These are phyloP conservation scores for Pelargonium myrrhifolium DNA, from an alignment of 441 rosid species.

Conservation along the genomic window DNA sequence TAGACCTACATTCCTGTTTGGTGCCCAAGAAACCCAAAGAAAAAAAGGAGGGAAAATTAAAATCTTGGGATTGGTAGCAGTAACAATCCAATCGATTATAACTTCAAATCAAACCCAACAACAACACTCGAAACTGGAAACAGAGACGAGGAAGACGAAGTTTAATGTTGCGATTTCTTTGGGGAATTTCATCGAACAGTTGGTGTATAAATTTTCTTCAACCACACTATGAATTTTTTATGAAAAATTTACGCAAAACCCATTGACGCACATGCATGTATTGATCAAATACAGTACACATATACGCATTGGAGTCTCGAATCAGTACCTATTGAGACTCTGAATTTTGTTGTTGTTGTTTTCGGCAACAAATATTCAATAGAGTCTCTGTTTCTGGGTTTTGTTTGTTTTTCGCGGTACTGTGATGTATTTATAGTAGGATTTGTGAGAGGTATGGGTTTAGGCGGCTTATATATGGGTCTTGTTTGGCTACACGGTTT, in stretches of 20 bases:
- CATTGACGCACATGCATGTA: background rate
- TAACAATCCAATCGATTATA: background rate
- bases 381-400: background rate
- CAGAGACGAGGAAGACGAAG: background rate
- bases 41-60: background rate
- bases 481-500: no score
- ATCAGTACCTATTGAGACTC: background rate
- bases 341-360: background rate
- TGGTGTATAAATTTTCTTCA: background rate
- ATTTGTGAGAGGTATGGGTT: no score
- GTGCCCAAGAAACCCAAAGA: background rate
- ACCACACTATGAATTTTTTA: no score
- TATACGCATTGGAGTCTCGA: background rate
- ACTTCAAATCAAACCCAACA: background rate
- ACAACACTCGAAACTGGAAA: background rate
- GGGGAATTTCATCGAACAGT: slow-evolving; percentile 5
- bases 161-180: background rate
- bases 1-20: no score
- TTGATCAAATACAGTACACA: background rate
- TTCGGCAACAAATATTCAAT: background rate
- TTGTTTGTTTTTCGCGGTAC: background rate
- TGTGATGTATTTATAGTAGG: no score
- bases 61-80: background rate
- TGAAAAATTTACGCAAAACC: no score
- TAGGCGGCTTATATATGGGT: no score